Evolutionary conservation across 352 stramenopile genomes (phyloP), one percentile per base, ranked within the genome.

Genomic region (Pythium vanterpoolii): DNA sequence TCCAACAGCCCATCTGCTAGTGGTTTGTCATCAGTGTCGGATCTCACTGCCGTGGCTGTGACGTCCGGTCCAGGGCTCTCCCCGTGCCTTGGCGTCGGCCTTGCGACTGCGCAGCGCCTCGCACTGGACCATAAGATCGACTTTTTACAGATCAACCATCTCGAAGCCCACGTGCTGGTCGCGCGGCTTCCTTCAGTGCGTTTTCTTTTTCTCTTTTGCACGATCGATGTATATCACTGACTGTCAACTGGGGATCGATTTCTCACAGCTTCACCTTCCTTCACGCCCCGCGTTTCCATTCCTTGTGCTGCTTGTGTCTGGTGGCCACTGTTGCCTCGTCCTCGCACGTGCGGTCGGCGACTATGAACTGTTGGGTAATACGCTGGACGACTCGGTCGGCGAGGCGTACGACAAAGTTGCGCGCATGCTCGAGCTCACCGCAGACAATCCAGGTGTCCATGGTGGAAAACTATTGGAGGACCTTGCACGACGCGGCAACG

Each of bases 351-450:
- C 86, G 23, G 88, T 99, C 48, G 96, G 96, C 11, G 62, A 89
- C 42, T 99, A 98, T 62, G 71, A 89, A 36, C 77, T 99, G 18
- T 64, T 99, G 31, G 97, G 96, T 28, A 97, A 96, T 43, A 99
- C 97, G 1, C 71, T 99, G 2, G 97, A 99, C 59, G 97, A 99
- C 72, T 98, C 96, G 1, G 74, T 99, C 1, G 97, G 97, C 14
- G 97, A 99, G 79, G 95, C 95, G 6, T 99, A 98, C 64, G 97
- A 99, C 66, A 99, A 99, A 77, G 97, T 98, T 18, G 97, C 96
- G 10, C 83, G 96, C 31, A 90, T 99, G 69, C 73, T 99, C 8
- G 76, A 93, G 38, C 73, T 99, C 45, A 78, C 77, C 47, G 68
- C 68, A 0, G 69, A 74, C 28, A 71, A 83, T 21, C 42, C 58